Percentiles rank a stretch among this genome's conserved stretches.
Conservation (phyloP, 2,329 filamentous ascomycete species). For the Harringtonia aguacate region DNA sequence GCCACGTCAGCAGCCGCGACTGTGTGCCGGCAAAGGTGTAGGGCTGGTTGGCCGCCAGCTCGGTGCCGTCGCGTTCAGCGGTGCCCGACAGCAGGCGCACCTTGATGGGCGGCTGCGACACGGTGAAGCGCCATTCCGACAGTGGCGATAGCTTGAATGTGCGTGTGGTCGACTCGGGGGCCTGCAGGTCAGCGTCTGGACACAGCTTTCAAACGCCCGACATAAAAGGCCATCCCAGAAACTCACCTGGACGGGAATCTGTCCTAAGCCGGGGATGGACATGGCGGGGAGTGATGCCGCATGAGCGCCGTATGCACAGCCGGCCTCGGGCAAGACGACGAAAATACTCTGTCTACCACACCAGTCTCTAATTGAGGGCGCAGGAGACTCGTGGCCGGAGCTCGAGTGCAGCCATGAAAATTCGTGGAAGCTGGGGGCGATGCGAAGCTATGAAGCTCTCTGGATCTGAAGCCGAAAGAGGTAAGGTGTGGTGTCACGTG, state of each 20-base stretch:
- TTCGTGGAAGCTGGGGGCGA: no score
- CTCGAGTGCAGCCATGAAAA: no score
- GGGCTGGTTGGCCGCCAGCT: slow-evolving; percentile 68
- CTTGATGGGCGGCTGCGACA: slow-evolving; percentile 37
- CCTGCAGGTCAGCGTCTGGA: slow-evolving; percentile 11
- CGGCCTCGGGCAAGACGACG: no score
- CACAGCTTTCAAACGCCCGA: not conserved
- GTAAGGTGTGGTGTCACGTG: no score
- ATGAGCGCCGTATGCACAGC: not conserved
- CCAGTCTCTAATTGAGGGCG: not conserved
- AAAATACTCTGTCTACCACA: no score
- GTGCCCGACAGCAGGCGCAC: slow-evolving; percentile 65
- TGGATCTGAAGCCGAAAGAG: no score
- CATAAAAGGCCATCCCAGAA: not conserved
- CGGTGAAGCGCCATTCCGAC: slow-evolving; percentile 72
- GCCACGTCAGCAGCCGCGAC: slow-evolving; percentile 84
- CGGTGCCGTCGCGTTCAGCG: slow-evolving; percentile 90
- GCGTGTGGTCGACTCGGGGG: slow-evolving; percentile 29
- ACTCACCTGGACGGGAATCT: slow-evolving; percentile 49
- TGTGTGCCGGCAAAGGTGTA: slow-evolving; percentile 78
- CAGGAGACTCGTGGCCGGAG: not conserved
- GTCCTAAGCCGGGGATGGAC: slow-evolving; percentile 66
- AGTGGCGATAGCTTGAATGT: slow-evolving; percentile 46
- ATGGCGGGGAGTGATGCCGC: slow-evolving; percentile 26
- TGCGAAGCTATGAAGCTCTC: no score